phyloP scores from a whole-genome alignment of 305 asterid species.

The Plantago coronopus region DNA sequence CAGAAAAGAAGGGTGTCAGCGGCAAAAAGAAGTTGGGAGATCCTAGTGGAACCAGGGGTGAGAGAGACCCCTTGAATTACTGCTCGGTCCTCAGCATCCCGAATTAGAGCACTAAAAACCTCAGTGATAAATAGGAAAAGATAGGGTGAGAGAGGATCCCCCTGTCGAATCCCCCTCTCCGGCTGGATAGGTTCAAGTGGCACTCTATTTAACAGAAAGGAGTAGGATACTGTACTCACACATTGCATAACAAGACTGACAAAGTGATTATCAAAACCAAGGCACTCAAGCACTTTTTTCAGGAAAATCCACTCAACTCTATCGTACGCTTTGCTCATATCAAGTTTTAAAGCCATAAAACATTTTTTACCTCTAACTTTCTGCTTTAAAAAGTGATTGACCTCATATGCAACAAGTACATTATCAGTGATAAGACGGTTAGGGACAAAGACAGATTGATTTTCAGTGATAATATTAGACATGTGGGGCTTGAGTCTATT shows the following conservation, averaged over 20 bases:
- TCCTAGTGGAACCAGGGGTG: neutral
- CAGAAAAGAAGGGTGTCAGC: neutral
- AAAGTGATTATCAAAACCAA: neutral
- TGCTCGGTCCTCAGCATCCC: neutral
- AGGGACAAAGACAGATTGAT: neutral
- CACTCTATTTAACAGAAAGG: too few species aligned
- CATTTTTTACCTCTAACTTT: neutral
- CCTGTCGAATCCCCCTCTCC: neutral
- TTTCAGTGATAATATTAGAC: neutral
- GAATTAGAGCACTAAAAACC: neutral
- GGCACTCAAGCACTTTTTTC: neutral
- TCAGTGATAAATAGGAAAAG: neutral
- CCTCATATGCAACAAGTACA: neutral
- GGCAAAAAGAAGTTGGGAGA: neutral
- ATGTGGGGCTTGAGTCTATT: neutral
- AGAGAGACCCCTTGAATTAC: neutral
- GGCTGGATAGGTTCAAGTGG: neutral
- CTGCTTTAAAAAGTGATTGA: neutral
- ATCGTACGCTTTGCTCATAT: neutral
- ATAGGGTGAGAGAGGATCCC: conserved; percentile 5
- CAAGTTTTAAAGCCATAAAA: neutral
- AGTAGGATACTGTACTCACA: neutral
- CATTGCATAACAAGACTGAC: neutral
- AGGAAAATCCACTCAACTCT: neutral
- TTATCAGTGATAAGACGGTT: neutral